Base-by-base conservation (phyloP, 2,329 filamentous ascomycete genomes). In the Orbilia javanica region DNA sequence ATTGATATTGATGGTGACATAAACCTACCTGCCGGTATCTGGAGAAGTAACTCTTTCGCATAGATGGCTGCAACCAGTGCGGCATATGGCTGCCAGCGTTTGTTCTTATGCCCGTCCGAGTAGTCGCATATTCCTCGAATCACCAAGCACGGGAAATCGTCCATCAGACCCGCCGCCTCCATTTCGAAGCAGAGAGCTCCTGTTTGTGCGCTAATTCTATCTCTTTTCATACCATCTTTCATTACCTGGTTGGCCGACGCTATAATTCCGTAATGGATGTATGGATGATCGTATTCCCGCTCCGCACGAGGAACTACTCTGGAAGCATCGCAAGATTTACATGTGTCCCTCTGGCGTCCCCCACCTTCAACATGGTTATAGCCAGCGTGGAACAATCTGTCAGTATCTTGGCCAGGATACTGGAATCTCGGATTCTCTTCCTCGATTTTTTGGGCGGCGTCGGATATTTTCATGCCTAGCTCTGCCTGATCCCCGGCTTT, bases 161-260 rank as follows among this genome's bases (percentile, higher is more conserved):
- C 29, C 50, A 68, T 55, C 22, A 68, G 25, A 25, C 64, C 53
- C 3, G 65, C 52, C 25, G 48, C 65, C 44, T 60, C 39, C 67
- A 70, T 70, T 70, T 70, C 67, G 48, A 70, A 63, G 15, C 67
- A 70, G 42, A 44, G 42, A 44, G 42, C 67, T 13, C 44, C 55
- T 36, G 42, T 62, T 39, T 63, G n/a, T 10, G 29, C 39, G 27
- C 39, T 63, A 5, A 70, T 63, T 18, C 15, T 63, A 39, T 62
- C 27, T 52, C 67, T 70, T 52, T 62, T 69, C 0, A 70, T 39
- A 8, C 53, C 53, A 62, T 70, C 53, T 42, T 62, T 62, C 8
- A 70, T 70, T 0, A 62, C 52, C 13, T 70, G 67, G 13, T 48
- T 70, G 27, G 42, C 67, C 7, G 53, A 63, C 7, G 52, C 67